These are phyloP conservation scores for Aspergillus pseudotamarii DNA, from an alignment of 2,329 filamentous ascomycete species.

Conservation along the genomic window DNA sequence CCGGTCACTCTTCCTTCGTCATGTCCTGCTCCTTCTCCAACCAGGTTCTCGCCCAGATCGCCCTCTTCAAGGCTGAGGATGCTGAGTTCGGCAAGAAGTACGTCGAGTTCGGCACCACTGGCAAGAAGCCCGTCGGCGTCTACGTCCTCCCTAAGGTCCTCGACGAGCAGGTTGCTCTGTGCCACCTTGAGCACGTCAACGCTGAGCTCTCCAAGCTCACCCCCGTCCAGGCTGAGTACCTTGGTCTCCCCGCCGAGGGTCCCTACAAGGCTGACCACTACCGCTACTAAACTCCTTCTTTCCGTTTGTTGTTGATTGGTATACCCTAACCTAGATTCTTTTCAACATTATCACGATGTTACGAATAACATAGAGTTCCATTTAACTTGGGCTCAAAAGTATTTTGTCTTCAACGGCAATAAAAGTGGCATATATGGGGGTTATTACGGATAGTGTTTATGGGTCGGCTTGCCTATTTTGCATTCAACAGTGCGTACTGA, in stretches of 20 bases:
- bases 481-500: slow-evolving; percentile 36
- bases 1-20: slow-evolving; percentile 98
- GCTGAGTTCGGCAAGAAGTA: slow-evolving; percentile 89
- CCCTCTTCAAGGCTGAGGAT: slow-evolving; percentile 93
- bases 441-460: slow-evolving; percentile 32
- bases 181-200: slow-evolving; percentile 92
- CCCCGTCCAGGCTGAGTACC: slow-evolving; percentile 88
- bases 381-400: slow-evolving; percentile 51
- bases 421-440: slow-evolving; percentile 41
- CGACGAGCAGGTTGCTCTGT: slow-evolving; percentile 95
- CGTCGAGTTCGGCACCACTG: slow-evolving; percentile 89
- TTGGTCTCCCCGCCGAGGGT: slow-evolving; percentile 80
- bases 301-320: slow-evolving; percentile 30
- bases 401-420: slow-evolving; percentile 66
- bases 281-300: slow-evolving; percentile 63
- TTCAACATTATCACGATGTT: slow-evolving; percentile 63
- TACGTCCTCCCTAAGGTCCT: slow-evolving; percentile 98
- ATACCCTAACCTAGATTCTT: slow-evolving; percentile 46
- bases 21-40: slow-evolving; percentile 99
- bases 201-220: slow-evolving; percentile 88
- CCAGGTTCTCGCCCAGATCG: slow-evolving; percentile 99
- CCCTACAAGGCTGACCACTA: slow-evolving; percentile 95
- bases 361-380: slow-evolving; percentile 56
- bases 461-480: slow-evolving; percentile 38
- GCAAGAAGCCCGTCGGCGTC: slow-evolving; percentile 88